Evolutionary conservation across 148 eudicot genomes (phyloP).

Genomic region (Chenopodium berlandieri): DNA sequence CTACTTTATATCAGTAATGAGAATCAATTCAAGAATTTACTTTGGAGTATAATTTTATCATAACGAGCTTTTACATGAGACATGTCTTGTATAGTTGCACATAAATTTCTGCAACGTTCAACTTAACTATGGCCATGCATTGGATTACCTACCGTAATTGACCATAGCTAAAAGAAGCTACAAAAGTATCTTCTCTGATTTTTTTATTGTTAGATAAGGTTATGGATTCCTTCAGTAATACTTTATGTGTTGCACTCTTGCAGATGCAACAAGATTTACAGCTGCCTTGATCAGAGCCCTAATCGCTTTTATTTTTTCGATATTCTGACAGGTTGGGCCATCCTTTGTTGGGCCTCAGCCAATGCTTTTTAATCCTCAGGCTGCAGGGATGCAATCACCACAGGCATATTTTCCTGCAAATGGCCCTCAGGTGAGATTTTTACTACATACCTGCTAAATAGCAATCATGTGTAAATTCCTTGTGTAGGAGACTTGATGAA

Average conservation of each 20-base stretch:
- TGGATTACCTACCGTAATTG: not conserved
- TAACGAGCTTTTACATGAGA: not conserved
- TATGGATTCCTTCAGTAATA: not conserved
- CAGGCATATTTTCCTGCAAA: constrained; percentile 73
- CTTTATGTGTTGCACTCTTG: not conserved
- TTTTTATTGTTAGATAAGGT: no score
- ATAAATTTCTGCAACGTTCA: no score
- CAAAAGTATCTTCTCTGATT: not conserved
- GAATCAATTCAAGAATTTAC: not conserved
- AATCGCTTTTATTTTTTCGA: not conserved
- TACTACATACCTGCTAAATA: not conserved
- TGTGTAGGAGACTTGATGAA: not conserved
- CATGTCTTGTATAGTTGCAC: not conserved
- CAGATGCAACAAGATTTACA: not conserved
- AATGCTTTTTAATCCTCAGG: constrained; percentile 73
- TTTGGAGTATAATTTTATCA: not conserved
- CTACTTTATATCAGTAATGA: not conserved
- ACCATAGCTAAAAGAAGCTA: not conserved
- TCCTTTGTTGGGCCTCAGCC: constrained; percentile 71
- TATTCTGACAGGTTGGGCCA: constrained; percentile 60
- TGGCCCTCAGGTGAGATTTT: constrained; percentile 69
- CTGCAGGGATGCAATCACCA: constrained; percentile 62
- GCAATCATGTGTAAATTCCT: not conserved
- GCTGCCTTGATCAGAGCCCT: constrained; percentile 6
- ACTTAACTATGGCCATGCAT: not conserved